A percentile compares a stretch with the other conserved stretches of the same genome.
phyloP scores from a whole-genome alignment of 306 rosid species.

The Quercus dentata region DNA sequence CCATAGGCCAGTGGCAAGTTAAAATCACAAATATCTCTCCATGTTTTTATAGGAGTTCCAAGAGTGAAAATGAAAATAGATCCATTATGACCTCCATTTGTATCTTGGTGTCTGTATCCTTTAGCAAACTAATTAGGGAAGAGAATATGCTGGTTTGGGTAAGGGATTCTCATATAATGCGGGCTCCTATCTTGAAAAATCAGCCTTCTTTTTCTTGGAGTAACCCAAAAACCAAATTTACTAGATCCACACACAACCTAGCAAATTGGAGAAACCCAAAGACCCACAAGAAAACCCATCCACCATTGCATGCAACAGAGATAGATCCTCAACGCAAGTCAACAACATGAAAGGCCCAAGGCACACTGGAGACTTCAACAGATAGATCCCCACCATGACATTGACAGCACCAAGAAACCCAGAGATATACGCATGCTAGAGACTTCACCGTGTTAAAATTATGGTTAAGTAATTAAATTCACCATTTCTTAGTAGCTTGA shows the following conservation, averaged over 20 bases:
- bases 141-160: neutral
- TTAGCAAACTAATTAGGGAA: neutral
- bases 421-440: no score
- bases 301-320: no score
- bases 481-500: accelerated
- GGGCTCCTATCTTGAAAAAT: neutral
- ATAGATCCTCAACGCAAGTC: no score
- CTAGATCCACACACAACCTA: neutral
- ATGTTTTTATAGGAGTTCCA: neutral
- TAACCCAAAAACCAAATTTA: no score
- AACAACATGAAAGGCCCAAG: no score
- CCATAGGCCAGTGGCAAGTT: neutral
- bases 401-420: no score
- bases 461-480: no score
- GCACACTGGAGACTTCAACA: no score
- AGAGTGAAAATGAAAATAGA: neutral
- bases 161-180: neutral
- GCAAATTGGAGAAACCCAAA: no score
- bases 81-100: neutral
- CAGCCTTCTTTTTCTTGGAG: neutral
- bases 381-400: no score
- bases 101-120: neutral
- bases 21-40: neutral
- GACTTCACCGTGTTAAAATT: no score
- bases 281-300: no score